Conservation (phyloP, 768 basidiomycete genomes). For the Saitozyma sp. region DNA sequence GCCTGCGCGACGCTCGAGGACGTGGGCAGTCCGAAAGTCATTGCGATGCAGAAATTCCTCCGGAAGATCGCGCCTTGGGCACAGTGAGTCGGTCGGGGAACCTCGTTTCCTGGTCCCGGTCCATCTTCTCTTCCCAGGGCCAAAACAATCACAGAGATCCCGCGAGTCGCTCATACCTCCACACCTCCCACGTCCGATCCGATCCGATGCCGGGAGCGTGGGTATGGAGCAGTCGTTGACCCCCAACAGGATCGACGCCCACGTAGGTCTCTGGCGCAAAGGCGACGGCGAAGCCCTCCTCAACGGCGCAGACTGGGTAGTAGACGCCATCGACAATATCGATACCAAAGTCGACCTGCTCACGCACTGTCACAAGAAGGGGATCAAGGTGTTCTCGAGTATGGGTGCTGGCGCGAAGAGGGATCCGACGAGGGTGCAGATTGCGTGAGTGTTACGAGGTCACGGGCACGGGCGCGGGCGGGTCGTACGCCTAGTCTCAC, state of each 20-base stretch:
- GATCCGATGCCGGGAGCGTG: background rate
- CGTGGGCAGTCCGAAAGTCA: conserved; percentile 92
- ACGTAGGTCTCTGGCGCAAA: conserved; percentile 79
- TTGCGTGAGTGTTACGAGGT: conserved; percentile 54
- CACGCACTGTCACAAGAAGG: conserved; percentile 75
- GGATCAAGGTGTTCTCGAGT: conserved; percentile 88
- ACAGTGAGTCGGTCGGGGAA: conserved; percentile 50
- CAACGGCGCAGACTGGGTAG: conserved; percentile 88
- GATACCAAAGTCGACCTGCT: conserved; percentile 93
- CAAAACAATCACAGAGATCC: too few species aligned
- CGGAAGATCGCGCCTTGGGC: conserved; percentile 80
- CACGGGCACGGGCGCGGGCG: background rate
- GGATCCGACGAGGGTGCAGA: conserved; percentile 93
- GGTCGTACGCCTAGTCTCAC: too few species aligned
- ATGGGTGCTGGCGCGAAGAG: conserved; percentile 96
- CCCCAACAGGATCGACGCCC: conserved; percentile 64
- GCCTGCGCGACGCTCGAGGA: conserved; percentile 84
- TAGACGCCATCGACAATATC: conserved; percentile 99
- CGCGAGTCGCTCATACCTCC: too few species aligned
- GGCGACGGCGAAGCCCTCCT: conserved; percentile 64
- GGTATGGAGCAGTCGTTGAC: background rate
- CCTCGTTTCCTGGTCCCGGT: too few species aligned
- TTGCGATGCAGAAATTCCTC: conserved; percentile 64
- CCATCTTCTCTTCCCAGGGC: too few species aligned
- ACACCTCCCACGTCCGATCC: background rate